A percentile compares a stretch with the other conserved stretches of the same genome.
Conservation (phyloP, 805 yeast species). For the Ogataea degrootiae region DNA sequence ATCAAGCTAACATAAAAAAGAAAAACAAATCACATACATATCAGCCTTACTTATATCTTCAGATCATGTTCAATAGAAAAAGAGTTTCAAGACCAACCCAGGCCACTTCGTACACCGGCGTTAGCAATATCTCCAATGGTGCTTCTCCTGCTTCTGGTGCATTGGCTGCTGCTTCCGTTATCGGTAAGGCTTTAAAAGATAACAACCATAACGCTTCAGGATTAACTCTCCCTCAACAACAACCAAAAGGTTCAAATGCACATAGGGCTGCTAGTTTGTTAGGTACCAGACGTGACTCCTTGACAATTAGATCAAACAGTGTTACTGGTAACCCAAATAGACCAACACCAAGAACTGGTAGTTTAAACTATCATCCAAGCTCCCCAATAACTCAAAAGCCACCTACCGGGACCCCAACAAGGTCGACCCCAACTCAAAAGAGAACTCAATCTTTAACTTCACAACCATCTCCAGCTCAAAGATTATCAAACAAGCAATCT, state of each 20-base stretch:
- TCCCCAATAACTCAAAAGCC: conserved; percentile 14
- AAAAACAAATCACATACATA: too few relatives aligned
- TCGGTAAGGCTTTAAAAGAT: conserved; percentile 44
- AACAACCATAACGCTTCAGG: conserved; percentile 26
- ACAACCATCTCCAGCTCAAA: conserved; percentile 3
- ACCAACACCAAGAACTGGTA: conserved; percentile 16
- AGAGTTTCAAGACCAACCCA: conserved; percentile 18
- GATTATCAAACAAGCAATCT: conserved; percentile 3
- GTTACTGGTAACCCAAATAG: conserved; percentile 8
- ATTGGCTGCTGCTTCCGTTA: conserved; percentile 58
- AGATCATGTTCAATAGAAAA: conserved; percentile 17
- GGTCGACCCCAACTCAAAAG: background rate
- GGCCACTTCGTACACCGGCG: conserved; percentile 19
- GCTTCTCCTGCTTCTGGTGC: conserved; percentile 43
- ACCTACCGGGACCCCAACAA: background rate
- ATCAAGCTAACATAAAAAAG: too few relatives aligned
- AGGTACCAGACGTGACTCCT: conserved; percentile 21
- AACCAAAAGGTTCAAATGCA: conserved; percentile 9
- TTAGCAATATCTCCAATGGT: conserved; percentile 11
- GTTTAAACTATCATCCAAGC: conserved; percentile 10
- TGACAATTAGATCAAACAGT: conserved; percentile 14
- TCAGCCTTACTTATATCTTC: too few relatives aligned
- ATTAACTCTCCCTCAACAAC: conserved; percentile 29
- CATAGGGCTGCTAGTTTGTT: conserved; percentile 17
- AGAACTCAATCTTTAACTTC: conserved; percentile 20